Evolutionary conservation across 140 eudicot species (phyloP).

Genomic region (Senecio squalidus): DNA sequence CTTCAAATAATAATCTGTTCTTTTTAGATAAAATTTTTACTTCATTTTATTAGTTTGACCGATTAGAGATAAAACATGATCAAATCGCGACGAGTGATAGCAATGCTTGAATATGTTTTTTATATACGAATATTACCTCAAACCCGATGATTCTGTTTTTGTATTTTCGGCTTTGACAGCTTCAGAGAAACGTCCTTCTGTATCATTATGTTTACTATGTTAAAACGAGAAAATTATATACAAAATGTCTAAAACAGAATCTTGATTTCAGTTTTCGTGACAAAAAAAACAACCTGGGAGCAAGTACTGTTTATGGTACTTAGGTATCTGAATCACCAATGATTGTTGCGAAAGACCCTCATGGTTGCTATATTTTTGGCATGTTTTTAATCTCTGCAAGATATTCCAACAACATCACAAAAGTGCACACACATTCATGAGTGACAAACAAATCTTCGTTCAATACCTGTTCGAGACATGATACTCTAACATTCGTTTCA

Average conservation of each 20-base stretch:
- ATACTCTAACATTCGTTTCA: slow-evolving; percentile 41
- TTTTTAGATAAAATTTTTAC: too few relatives aligned
- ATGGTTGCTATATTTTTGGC: slow-evolving; percentile 33
- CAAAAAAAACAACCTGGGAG: slow-evolving; percentile 39
- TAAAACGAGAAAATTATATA: too few relatives aligned
- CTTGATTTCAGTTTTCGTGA: neutral
- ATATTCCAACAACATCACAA: slow-evolving; percentile 5
- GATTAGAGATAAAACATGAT: too few relatives aligned
- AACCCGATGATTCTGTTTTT: slow-evolving; percentile 19
- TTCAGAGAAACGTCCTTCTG: slow-evolving; percentile 28
- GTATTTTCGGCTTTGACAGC: slow-evolving; percentile 28
- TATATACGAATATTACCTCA: slow-evolving; percentile 33
- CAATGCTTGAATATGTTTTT: neutral
- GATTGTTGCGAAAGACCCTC: slow-evolving; percentile 48
- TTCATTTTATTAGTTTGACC: too few relatives aligned
- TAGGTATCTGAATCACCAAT: slow-evolving; percentile 42
- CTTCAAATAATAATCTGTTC: too few relatives aligned
- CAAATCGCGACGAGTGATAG: too few relatives aligned
- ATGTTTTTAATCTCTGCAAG: slow-evolving; percentile 48
- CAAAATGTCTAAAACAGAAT: neutral
- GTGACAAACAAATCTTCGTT: neutral
- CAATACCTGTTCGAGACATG: slow-evolving; percentile 58
- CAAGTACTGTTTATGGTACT: slow-evolving; percentile 50
- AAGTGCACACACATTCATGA: neutral
- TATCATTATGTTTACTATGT: neutral